Conservation (phyloP, 352 stramenopile species). For the Pythium aphanidermatum region DNA sequence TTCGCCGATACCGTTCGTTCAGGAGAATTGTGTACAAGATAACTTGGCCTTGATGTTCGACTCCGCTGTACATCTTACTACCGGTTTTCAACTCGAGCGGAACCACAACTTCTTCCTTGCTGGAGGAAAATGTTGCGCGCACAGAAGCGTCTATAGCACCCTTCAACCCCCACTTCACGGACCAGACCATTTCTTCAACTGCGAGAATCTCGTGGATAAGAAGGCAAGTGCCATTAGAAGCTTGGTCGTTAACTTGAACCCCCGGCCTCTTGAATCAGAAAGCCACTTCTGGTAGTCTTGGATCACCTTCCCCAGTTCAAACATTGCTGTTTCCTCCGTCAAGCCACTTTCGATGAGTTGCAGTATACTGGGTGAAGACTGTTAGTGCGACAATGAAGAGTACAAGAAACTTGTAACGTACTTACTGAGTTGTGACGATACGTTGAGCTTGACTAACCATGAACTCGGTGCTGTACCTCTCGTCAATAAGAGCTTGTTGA, state of each 20-base stretch:
- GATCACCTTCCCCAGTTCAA: constrained; percentile 50
- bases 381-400: too few species aligned
- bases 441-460: constrained; percentile 35
- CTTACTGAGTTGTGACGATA: constrained; percentile 70
- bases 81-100: constrained; percentile 88
- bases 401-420: constrained; percentile 18
- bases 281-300: constrained; percentile 57
- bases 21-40: constrained; percentile 86
- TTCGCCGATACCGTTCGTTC: constrained; percentile 67
- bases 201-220: constrained; percentile 44
- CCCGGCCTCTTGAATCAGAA: constrained; percentile 14
- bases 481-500: constrained; percentile 41
- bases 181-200: constrained; percentile 85
- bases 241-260: constrained; percentile 36
- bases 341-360: constrained; percentile 61
- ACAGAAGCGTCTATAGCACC: constrained; percentile 70
- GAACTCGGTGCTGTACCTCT: constrained; percentile 21
- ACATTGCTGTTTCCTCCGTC: constrained; percentile 44
- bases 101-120: constrained; percentile 25
- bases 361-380: too few species aligned
- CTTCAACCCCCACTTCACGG: constrained; percentile 79
- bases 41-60: constrained; percentile 80
- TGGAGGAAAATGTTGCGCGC: constrained; percentile 31
- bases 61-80: constrained; percentile 45
- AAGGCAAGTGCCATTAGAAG: constrained; percentile 17